Evolutionary conservation across 352 stramenopile species (phyloP).

Genomic region (Pythium utonaiense): DNA sequence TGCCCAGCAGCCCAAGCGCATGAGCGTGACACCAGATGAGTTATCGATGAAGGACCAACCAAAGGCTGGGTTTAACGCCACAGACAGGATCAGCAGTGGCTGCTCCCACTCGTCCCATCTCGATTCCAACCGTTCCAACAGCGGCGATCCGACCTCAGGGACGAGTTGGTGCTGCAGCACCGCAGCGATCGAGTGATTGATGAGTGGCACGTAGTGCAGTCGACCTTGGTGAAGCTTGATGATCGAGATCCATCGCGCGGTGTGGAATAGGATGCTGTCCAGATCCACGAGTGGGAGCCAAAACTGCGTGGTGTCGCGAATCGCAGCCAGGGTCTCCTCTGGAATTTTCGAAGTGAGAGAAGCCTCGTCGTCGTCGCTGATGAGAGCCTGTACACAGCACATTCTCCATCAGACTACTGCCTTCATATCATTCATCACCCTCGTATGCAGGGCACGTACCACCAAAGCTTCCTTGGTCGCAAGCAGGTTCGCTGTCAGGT

Average conservation of each 20-base stretch:
- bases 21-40: constrained; percentile 21
- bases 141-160: constrained; percentile 10
- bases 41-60: constrained; percentile 19
- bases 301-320: neutral
- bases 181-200: constrained; percentile 16
- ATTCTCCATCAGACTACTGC: too few relatives aligned
- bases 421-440: too few relatives aligned
- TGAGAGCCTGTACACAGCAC: neutral
- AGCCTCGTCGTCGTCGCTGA: neutral
- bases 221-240: constrained; percentile 18
- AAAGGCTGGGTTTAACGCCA: constrained; percentile 22
- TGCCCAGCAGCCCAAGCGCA: constrained; percentile 23
- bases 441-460: too few relatives aligned
- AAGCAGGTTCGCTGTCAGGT: constrained; percentile 11
- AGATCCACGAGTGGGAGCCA: constrained; percentile 18
- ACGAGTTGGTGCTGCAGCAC: constrained; percentile 17
- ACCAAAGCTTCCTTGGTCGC: constrained; percentile 8
- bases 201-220: constrained; percentile 17
- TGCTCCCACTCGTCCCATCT: constrained; percentile 26
- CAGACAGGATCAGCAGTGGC: constrained; percentile 18
- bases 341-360: neutral
- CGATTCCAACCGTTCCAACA: constrained; percentile 17
- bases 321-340: neutral
- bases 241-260: constrained; percentile 13
- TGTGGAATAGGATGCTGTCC: constrained; percentile 18